Percentiles rank a stretch among this genome's conserved stretches.
Conservation (phyloP, 371 early-diverging fungal genomes). For the Mucor racemosus region DNA sequence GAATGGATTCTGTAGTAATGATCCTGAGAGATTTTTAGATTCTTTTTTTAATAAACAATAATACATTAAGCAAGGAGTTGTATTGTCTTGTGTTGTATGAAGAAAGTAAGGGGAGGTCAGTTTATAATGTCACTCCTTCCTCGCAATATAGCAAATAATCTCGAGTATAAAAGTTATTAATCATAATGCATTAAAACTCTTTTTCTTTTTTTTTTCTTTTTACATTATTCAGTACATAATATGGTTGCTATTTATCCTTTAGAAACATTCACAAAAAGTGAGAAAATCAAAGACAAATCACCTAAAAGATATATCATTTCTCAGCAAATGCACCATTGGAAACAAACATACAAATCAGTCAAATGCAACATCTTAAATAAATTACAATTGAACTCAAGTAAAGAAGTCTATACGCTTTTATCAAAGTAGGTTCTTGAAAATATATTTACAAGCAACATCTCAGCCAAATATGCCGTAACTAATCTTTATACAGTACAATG, state of each 20-base stretch:
- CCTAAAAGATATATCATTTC: neutral
- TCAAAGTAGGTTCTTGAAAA: neutral
- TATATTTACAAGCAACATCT: neutral
- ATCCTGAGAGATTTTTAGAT: constrained; percentile 69
- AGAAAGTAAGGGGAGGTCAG: neutral
- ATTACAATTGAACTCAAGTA: neutral
- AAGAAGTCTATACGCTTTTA: neutral
- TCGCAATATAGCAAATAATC: too few species aligned
- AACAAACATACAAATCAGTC: neutral
- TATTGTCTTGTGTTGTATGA: neutral
- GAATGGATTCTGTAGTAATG: constrained; percentile 73
- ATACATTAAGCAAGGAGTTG: neutral
- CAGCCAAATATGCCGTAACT: neutral
- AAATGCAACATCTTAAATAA: neutral
- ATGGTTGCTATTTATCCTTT: neutral
- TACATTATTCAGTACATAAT: neutral
- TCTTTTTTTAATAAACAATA: neutral
- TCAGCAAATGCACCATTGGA: neutral
- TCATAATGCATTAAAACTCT: neutral
- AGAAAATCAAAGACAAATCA: neutral
- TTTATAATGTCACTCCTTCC: too few species aligned
- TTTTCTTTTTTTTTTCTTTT: neutral
- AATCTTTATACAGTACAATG: neutral
- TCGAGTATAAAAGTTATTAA: neutral
- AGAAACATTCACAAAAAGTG: neutral